Conservation (phyloP, 768 basidiomycete genomes). For the Suillus americanus region DNA sequence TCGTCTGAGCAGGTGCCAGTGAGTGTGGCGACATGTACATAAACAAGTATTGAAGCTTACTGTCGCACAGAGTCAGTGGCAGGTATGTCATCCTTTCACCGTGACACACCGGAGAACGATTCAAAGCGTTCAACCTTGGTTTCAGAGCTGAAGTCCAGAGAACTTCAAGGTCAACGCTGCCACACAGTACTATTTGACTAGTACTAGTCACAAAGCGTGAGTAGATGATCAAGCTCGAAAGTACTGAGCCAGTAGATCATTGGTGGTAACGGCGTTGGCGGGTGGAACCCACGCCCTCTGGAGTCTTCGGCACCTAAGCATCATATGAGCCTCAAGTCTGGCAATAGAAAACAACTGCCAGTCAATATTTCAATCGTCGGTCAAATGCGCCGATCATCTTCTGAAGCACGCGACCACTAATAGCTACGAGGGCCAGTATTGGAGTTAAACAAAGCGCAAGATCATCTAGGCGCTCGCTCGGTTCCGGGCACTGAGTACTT, state of each 20-base stretch:
- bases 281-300: not conserved
- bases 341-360: not conserved
- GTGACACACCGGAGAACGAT: not conserved
- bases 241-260: not conserved
- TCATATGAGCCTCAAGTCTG: not conserved
- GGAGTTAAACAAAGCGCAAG: not conserved
- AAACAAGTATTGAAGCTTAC: not conserved
- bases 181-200: not conserved
- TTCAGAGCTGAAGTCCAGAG: not conserved
- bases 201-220: not conserved
- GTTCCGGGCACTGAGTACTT: not conserved
- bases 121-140: not conserved
- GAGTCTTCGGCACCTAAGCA: not conserved
- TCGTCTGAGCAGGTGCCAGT: not conserved
- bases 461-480: not conserved
- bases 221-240: not conserved
- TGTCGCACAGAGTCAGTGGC: not conserved
- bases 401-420: not conserved
- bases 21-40: not conserved
- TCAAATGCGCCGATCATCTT: not conserved
- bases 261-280: not conserved
- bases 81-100: not conserved
- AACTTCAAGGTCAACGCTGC: not conserved
- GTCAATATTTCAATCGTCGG: not conserved
- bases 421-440: not conserved